These are phyloP conservation scores for Pontederia paniculata DNA, from an alignment of 176 grass and related monocot genomes.

Conservation along the genomic window DNA sequence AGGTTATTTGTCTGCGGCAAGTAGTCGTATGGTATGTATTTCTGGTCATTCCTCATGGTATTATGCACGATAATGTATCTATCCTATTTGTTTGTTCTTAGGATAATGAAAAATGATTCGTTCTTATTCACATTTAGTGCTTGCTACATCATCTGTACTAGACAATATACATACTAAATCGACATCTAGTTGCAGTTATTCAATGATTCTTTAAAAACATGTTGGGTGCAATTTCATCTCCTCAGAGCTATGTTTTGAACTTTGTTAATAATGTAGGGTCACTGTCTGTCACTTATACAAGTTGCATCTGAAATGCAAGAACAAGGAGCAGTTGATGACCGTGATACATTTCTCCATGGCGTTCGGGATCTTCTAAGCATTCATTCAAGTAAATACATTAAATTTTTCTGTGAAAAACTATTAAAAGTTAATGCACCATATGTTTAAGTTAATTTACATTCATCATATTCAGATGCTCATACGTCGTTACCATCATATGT, in stretches of 20 bases:
- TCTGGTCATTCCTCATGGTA: conserved; percentile 2
- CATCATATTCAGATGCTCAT: conserved; percentile 19
- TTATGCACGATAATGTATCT: background rate
- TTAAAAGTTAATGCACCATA: background rate
- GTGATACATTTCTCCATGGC: conserved; percentile 67
- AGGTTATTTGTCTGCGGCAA: conserved; percentile 51
- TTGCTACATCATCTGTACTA: too few species aligned
- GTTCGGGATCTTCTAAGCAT: conserved; percentile 69
- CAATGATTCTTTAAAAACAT: too few species aligned
- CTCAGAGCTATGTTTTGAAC: background rate
- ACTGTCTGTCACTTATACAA: conserved; percentile 58
- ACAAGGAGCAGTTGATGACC: conserved; percentile 80
- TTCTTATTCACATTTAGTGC: too few species aligned
- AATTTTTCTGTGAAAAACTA: background rate
- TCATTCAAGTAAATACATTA: conserved; percentile 43
- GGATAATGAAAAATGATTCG: background rate
- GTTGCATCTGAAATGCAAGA: conserved; percentile 48
- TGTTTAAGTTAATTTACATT: conserved; percentile 1
- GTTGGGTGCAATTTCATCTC: background rate
- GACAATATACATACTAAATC: too few species aligned
- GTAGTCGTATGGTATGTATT: conserved; percentile 51
- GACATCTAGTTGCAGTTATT: too few species aligned
- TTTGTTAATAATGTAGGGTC: conserved; percentile 34
- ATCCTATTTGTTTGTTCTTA: background rate
- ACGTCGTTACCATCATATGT: conserved; percentile 63